Evolutionary conservation across 495 filamentous ascomycete species (phyloP).

Genomic region (Chaetomidium leptoderma): DNA sequence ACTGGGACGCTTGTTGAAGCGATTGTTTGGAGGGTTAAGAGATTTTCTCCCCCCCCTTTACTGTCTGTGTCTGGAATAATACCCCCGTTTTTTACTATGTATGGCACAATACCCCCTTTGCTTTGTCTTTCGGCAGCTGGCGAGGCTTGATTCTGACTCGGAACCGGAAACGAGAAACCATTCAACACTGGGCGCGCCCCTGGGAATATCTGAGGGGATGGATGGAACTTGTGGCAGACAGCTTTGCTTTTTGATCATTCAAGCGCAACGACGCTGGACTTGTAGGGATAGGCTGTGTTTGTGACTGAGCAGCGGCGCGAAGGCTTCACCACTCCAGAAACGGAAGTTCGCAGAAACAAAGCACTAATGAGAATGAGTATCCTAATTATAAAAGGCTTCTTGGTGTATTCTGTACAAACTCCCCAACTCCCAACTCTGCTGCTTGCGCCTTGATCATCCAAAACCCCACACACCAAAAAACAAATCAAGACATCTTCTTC

Average conservation of each 20-base stretch:
- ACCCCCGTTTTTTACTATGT: background rate
- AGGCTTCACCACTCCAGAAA: background rate
- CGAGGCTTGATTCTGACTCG: background rate
- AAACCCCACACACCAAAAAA: background rate
- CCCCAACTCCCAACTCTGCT: background rate
- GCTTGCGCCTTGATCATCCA: background rate
- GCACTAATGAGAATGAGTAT: constrained; percentile 1
- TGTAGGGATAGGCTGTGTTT: background rate
- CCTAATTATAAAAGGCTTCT: background rate
- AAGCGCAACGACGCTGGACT: background rate
- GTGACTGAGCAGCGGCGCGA: background rate
- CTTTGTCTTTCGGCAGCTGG: background rate
- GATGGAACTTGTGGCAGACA: no score
- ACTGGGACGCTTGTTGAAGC: background rate
- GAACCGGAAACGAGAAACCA: background rate
- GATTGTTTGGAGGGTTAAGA: background rate
- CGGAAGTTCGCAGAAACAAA: background rate
- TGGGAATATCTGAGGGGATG: no score
- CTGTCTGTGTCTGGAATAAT: no score
- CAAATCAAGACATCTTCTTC: constrained; percentile 36
- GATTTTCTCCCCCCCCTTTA: background rate
- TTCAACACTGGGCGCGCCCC: background rate
- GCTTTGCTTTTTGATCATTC: no score
- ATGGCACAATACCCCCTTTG: constrained; percentile 10
- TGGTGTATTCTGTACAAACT: background rate